phyloP scores from a whole-genome alignment of 2,329 filamentous ascomycete species.

The Stemphylium vesicarium region DNA sequence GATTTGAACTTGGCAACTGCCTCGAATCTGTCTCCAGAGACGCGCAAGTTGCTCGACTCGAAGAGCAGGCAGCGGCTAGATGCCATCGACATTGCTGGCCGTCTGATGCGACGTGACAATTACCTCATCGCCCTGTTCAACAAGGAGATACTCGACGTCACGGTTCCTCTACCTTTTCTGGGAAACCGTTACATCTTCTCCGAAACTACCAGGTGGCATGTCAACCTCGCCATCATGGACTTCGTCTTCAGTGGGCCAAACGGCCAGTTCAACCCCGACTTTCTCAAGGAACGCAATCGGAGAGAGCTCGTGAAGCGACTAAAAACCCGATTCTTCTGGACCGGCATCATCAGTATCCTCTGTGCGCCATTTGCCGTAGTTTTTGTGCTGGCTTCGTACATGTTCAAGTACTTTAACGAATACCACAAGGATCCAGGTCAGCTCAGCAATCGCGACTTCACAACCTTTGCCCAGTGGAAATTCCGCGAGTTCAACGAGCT shows the following conservation, averaged over 20 bases:
- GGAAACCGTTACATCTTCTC: constrained; percentile 83
- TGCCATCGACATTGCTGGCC: constrained; percentile 95
- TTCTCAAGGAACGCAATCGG: constrained; percentile 83
- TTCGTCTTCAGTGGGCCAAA: constrained; percentile 85
- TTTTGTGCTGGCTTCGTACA: constrained; percentile 86
- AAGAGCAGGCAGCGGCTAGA: constrained; percentile 94
- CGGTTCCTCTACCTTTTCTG: constrained; percentile 83
- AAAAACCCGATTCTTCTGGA: constrained; percentile 77
- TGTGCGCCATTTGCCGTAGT: constrained; percentile 86
- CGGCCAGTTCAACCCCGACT: constrained; percentile 84
- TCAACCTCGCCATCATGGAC: constrained; percentile 88
- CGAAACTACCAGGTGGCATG: constrained; percentile 87
- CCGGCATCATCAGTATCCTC: constrained; percentile 84
- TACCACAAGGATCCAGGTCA: constrained; percentile 93
- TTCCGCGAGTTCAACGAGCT: constrained; percentile 98
- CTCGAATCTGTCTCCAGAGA: constrained; percentile 63
- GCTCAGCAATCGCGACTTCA: constrained; percentile 88
- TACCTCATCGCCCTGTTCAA: constrained; percentile 97
- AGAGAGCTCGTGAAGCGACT: constrained; percentile 79
- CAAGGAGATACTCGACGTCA: constrained; percentile 90
- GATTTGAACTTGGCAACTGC: constrained; percentile 89
- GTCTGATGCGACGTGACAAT: constrained; percentile 95
- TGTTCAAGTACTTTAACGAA: constrained; percentile 96
- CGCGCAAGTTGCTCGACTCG: constrained; percentile 71
- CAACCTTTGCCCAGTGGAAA: constrained; percentile 94